Percentiles rank a stretch among this genome's conserved stretches.
phyloP scores from a whole-genome alignment of 2,329 filamentous ascomycete species.

The Bipolaris victoriae region DNA sequence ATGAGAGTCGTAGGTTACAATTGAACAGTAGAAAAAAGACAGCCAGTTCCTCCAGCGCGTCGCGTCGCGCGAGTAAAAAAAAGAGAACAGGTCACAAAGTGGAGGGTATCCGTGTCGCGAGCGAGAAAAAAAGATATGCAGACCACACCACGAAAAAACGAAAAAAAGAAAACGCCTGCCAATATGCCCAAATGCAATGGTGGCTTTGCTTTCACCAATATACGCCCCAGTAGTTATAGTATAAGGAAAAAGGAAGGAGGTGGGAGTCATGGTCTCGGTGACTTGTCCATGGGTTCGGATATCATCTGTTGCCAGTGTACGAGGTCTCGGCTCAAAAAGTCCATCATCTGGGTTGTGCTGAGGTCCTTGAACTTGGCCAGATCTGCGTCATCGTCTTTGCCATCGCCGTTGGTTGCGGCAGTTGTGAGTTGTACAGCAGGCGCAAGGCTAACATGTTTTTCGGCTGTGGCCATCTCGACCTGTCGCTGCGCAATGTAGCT shows the following conservation, averaged over 20 bases:
- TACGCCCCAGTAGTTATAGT: slow-evolving; percentile 9
- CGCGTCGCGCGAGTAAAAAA: slow-evolving; percentile 20
- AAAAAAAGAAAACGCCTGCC: slow-evolving; percentile 21
- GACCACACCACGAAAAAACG: not conserved
- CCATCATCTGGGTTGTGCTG: slow-evolving; percentile 88
- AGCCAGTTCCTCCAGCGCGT: too few relatives aligned
- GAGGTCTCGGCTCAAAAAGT: slow-evolving; percentile 77
- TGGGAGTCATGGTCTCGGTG: slow-evolving; percentile 1
- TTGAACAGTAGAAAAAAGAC: not conserved
- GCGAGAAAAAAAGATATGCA: slow-evolving; percentile 9
- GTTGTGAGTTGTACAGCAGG: slow-evolving; percentile 34
- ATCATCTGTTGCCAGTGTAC: slow-evolving; percentile 78
- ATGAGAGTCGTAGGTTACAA: too few relatives aligned
- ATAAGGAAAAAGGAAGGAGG: not conserved
- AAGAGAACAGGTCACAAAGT: slow-evolving; percentile 20
- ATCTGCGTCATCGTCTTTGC: slow-evolving; percentile 52
- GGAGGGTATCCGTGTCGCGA: slow-evolving; percentile 42
- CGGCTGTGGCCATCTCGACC: slow-evolving; percentile 75
- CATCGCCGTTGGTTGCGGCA: slow-evolving; percentile 31
- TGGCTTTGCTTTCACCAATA: not conserved
- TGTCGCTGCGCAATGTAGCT: slow-evolving; percentile 91
- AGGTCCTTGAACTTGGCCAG: slow-evolving; percentile 69
- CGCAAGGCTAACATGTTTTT: slow-evolving; percentile 39
- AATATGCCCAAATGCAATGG: not conserved
- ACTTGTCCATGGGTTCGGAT: slow-evolving; percentile 39